Base-by-base conservation (phyloP, 2,329 filamentous ascomycete species). In the Fusarium papillatum region DNA sequence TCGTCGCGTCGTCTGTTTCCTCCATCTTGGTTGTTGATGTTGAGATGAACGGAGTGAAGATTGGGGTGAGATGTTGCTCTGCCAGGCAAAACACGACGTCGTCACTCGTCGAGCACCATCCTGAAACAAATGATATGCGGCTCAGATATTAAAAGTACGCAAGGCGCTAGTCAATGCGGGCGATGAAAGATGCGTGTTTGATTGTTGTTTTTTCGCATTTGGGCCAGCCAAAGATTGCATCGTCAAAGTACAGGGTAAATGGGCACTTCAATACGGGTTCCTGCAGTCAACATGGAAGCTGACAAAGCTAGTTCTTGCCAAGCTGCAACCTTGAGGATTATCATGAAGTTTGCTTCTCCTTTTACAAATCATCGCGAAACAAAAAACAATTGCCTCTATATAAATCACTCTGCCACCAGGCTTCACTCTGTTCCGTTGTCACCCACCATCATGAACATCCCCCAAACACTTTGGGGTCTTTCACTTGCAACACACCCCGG, bases 401-500 rank as follows among this genome's bases (percentile, higher is more conserved):
- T 38, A 26, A 11, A 50, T 41, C 5, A 2, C 13, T 43, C 31
- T 63, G 19, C 60, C 60, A 48, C 19, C 60, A 48, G 5, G n/a
- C 29, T 34, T 60, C 61, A 46, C 19, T 46, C 38, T 10, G 29
- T 39, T 66, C 62, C 71, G 55, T 48, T 72, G 29, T 62, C 64
- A 59, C 64, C 22, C 16, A 55, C 26, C 14, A 64, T 61, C 60
- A 57, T 72, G 43, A 76, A 38, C 38, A 29, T 41, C 74, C 74
- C 74, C 74, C 74, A 76, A 76, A 46, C 48, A 50, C 39, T 38
- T 76, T 72, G 74, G 69, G 74, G 72, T 75, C 31, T 34, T 53
- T 71, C 24, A 57, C 53, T 70, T 60, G 48, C 61, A 65, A 62
- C 50, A 29, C 53, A 61, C 55, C 57, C 48, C 34, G 34, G 34